Base-by-base conservation (phyloP, 202 grass and related monocot genomes). In the Schoenoplectus triqueter region DNA sequence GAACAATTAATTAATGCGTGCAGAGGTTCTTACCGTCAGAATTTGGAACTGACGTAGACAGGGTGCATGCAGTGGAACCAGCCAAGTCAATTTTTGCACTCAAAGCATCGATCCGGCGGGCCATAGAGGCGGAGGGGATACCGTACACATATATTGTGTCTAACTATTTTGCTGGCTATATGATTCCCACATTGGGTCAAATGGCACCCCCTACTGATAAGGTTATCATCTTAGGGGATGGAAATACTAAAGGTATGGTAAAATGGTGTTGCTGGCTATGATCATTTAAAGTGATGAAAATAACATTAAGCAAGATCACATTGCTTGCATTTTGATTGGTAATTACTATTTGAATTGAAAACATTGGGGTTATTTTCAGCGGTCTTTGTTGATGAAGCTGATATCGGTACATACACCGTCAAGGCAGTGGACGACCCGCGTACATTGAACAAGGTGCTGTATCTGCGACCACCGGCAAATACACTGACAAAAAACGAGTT, bases 11-110 rank as follows among this genome's bases (percentile, higher is more conserved):
- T 17, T 52, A 8, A 44, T 10, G 45, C 69, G 65, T 83, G 79
- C 70, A 90, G 90, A 87, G 92, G 67, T 92, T 94, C 73, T 45
- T 94, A 4, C 93, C 91, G 7, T 95, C 93, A 0, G 89, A 95
- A 64, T 95, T 95, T 39, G 91, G 93, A 0, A 46, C 67, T 45
- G 89, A 92, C 39, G 85, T 85, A 40, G 93, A 91, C 73, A 83
- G 50, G 7, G 5, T 11, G 11, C 44, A 76, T 1, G 66, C 84
- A 3, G 87, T 95, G 44, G 93, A 91, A 50, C 90, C 93, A 0
- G 86, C 64, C 2, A 89, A 59, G 83, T 84, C 82, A 2, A 14
- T 88, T 4, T 82, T 84, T 2, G 80, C 55, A 13, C 10, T 10
- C 7, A 95, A 95, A 80, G 86, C 50, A 40, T 67, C 52, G 5